These are phyloP conservation scores for Leccinum incarnatum DNA, from an alignment of 768 basidiomycete species.

Conservation along the genomic window DNA sequence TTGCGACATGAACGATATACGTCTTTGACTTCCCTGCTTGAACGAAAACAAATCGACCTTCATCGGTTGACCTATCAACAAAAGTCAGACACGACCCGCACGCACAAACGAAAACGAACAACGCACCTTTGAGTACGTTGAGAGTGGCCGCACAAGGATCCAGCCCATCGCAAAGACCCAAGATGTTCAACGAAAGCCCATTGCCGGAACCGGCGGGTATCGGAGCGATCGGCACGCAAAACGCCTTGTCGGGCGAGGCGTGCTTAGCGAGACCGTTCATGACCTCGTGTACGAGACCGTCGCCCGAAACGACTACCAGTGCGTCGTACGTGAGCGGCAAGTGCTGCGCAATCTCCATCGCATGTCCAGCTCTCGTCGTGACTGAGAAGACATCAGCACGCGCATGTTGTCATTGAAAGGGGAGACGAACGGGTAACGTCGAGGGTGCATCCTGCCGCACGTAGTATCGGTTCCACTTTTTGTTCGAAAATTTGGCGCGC, in stretches of 20 bases:
- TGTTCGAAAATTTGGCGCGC: conserved; percentile 50
- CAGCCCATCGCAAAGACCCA: conserved; percentile 66
- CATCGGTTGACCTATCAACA: conserved; percentile 60
- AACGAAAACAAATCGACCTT: conserved; percentile 75
- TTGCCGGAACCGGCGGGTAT: conserved; percentile 86
- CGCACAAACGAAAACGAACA: background rate
- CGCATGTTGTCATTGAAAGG: background rate
- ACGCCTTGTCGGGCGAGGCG: conserved; percentile 53
- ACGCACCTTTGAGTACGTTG: conserved; percentile 72
- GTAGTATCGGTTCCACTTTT: conserved; percentile 69
- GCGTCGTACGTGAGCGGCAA: conserved; percentile 66
- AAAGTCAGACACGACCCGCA: background rate
- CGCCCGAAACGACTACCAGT: conserved; percentile 74
- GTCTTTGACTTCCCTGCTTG: conserved; percentile 59
- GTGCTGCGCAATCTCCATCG: conserved; percentile 56
- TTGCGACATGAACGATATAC: conserved; percentile 82
- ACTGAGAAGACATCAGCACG: conserved; percentile 38
- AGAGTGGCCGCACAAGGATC: conserved; percentile 72
- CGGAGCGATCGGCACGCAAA: conserved; percentile 68
- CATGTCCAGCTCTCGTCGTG: conserved; percentile 63
- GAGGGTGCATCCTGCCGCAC: conserved; percentile 58
- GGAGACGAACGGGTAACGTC: conserved; percentile 57
- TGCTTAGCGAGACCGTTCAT: conserved; percentile 80
- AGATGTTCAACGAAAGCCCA: conserved; percentile 66
- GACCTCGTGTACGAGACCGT: conserved; percentile 81